A percentile compares a stretch with the other conserved stretches of the same genome.
phyloP scores from a whole-genome alignment of 176 grass and related monocot species.

The Dactylis glomerata region DNA sequence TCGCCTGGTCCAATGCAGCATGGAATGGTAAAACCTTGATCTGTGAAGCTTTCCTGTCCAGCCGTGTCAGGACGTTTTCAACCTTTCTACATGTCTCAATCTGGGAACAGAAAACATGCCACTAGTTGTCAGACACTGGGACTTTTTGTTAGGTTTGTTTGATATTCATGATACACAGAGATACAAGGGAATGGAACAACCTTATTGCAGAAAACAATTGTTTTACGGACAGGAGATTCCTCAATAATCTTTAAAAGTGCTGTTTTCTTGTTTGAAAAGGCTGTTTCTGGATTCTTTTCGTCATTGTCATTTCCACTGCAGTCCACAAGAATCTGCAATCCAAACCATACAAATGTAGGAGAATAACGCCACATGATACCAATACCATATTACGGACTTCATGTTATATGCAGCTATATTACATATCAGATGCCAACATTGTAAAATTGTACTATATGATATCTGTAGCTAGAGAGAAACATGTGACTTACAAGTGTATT shows the following conservation, averaged over 20 bases:
- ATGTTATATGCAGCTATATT: background rate
- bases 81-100: constrained; percentile 98
- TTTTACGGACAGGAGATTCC: constrained; percentile 63
- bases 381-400: background rate
- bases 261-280: constrained; percentile 85
- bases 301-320: constrained; percentile 78
- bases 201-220: constrained; percentile 92
- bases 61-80: constrained; percentile 64
- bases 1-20: constrained; percentile 72
- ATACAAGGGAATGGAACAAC: constrained; percentile 20
- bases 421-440: background rate
- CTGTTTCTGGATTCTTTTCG: constrained; percentile 85
- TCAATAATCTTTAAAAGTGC: constrained; percentile 66
- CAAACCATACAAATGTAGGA: background rate
- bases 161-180: background rate
- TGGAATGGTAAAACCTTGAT: constrained; percentile 87
- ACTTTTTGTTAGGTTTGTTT: background rate
- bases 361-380: background rate
- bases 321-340: constrained; percentile 69
- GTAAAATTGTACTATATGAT: background rate
- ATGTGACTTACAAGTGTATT: background rate
- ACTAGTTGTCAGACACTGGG: background rate
- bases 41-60: constrained; percentile 67
- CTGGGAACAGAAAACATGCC: constrained; percentile 25
- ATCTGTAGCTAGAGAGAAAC: background rate